Conservation (phyloP, 768 basidiomycete genomes). For the Leccinum longicurvipes region DNA sequence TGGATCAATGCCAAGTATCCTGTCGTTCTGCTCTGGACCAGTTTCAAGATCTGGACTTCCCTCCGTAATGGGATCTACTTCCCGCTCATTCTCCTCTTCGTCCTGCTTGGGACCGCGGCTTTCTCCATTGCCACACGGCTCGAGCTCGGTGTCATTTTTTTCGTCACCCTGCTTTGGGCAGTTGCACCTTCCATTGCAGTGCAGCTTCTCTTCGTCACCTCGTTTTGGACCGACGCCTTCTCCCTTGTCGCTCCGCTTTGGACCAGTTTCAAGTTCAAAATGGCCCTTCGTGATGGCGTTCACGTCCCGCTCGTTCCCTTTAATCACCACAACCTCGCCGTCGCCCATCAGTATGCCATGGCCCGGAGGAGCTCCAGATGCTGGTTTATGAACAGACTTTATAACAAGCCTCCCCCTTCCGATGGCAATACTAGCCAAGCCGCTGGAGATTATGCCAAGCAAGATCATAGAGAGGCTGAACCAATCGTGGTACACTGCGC, state of each 20-base stretch:
- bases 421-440: slow-evolving; percentile 23
- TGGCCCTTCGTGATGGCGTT: slow-evolving; percentile 29
- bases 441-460: slow-evolving; percentile 31
- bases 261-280: slow-evolving; percentile 21
- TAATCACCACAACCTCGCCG: slow-evolving; percentile 24
- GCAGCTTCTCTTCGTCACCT: not conserved
- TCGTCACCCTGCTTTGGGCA: not conserved
- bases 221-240: not conserved
- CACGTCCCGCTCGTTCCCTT: slow-evolving; percentile 27
- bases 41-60: not conserved
- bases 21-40: too few species aligned
- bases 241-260: not conserved
- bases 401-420: slow-evolving; percentile 25
- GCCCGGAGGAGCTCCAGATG: slow-evolving; percentile 22
- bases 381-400: slow-evolving; percentile 10
- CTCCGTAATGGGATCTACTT: not conserved
- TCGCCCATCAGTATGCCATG: slow-evolving; percentile 26
- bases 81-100: not conserved
- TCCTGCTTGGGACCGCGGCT: not conserved
- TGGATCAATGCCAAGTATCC: not conserved
- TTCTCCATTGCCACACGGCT: not conserved
- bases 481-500: slow-evolving; percentile 28
- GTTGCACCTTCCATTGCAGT: not conserved
- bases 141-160: not conserved
- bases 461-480: slow-evolving; percentile 31